Evolutionary conservation across 1,139 yeast genomes (phyloP), one percentile per base, ranked within the genome.

Genomic region (Pichia sp.): DNA sequence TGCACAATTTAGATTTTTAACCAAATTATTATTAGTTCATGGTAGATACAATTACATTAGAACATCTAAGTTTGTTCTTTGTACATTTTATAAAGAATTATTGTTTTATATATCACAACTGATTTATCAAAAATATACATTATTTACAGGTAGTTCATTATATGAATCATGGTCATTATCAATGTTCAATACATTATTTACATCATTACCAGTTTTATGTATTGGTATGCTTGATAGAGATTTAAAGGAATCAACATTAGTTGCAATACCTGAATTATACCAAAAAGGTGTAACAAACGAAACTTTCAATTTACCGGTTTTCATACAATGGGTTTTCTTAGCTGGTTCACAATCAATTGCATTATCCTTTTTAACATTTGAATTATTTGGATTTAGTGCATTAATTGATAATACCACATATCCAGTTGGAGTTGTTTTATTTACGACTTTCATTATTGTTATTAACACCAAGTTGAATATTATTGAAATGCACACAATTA

Each of bases 201-300:
- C 99, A 0, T 88, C 97, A 0, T 73, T 95, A 49, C 93, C 97
- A 0, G 99, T 93, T 2, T 67, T 93, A 46, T 87, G 96, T 62
- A 75, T 95, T 51, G 99, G 99, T n/a, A 87, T 91, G 81, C 86
- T 93, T 70, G 97, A 93, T 62, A 86, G 85, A 64, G 99, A 95
- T 64, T 74, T 95, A 65, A 77, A 83, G 51, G 95, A 98, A 0
- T 81, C 95, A 1, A 93, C 99, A 0, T 73, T 93, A 51, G 68
- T 93, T 52, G 95, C 98, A 0, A 87, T 90, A 2, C 99, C 99
- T 0, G 97, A 91, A 67, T 73, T 95, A 29, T 95, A 95, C 66
- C 64, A 81, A 8, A 81, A 76, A 53, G 98, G 99, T 3, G 79
- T 95, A 54, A 70, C 78, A 38, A 87, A 84, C 60, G 80, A 83